Base-by-base conservation (phyloP, 371 early-diverging fungal genomes). In the Haplosporangium sp. region DNA sequence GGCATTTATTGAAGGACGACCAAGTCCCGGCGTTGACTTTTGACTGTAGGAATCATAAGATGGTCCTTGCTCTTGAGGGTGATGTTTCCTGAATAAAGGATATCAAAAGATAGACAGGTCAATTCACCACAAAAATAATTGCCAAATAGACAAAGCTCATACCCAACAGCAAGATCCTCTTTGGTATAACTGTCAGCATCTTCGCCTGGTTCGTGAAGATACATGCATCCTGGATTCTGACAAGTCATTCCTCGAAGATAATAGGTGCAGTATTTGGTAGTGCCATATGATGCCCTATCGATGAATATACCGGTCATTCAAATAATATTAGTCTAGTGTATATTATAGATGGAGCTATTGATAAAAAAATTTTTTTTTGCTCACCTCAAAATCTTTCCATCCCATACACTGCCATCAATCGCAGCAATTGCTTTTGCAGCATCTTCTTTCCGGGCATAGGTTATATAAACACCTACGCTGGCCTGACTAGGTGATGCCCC, bases 251-350 rank as follows among this genome's bases (percentile, higher is more conserved):
- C 94, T 34, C 96, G 93, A 53, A 99, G 85, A 81, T 95, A 99
- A 77, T 94, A 96, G 4, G 97, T 92, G 81, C 99, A 99, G 83
- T 99, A 99, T 84, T 98, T 98, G 44, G 98, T 99, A 9, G 98
- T 97, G 35, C 99, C 99, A 86, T 94, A 96, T 0, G 97, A 94
- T 3, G 95, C 96, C 53, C 94, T 86, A 73, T 17, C 10, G n/a
- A 19, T 15, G 56, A 38, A 53, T 15, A n/a, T 45, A 45, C 13
- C 15, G 15, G 10, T 45, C 45, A 45, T 44, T 10, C 6, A 5
- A 48, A 17, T 48, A 5, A 17, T 50, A 15, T 11, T 8, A 50
- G n/a, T n/a, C n/a, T n/a, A n/a, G 1, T 45, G 39, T 59, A 3
- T 9, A n/a, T 44, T n/a, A 15, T 34, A 15, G 57, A 57, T 34